Evolutionary conservation across 192 early-diverging fungal genomes (phyloP), one percentile per base, ranked within the genome.

Genomic region (Podila verticillata): DNA sequence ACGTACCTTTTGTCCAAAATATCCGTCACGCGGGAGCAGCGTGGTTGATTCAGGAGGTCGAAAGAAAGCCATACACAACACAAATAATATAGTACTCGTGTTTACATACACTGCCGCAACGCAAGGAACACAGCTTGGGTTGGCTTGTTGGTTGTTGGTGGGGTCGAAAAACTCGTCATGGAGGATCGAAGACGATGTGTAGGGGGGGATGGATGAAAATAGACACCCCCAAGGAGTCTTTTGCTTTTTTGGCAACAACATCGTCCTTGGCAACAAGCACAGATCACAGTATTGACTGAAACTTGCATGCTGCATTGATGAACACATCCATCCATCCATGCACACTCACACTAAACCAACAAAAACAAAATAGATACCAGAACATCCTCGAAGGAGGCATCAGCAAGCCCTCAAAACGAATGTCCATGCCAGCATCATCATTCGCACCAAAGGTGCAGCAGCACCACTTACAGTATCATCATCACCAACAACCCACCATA

Each of bases 341-440:
- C 39, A 54, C 24, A 47, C 15, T 15, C 44, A 47, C 15, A 26
- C 51, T 54, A 10, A 51, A 54, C 24, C 9, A 6, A 24, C 24
- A 7, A 47, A 47, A 9, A 15, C 15, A 60, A 65, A 62, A 72
- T 72, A 80, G 77, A 59, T 80, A 80, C 58, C 77, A 80, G 54
- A 80, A 80, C 24, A 80, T 80, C 68, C 77, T 80, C 26, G 77
- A 80, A 48, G 77, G 77, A 57, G 69, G 69, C 57, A 63, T 79
- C 15, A 63, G 65, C 59, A 80, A 80, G 56, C 70, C 77, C 8
- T 28, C 69, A 30, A 80, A 80, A 57, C 77, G 77, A 61, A 80
- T 80, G 77, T 80, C 77, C 32, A 63, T 80, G 70, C 77, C 77
- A 30, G 58, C 58, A 60, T 28, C 58, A 24, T 60, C 58, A 17